These are phyloP conservation scores for Saprolegnia parasitica DNA, from an alignment of 352 stramenopile species.

Conservation along the genomic window DNA sequence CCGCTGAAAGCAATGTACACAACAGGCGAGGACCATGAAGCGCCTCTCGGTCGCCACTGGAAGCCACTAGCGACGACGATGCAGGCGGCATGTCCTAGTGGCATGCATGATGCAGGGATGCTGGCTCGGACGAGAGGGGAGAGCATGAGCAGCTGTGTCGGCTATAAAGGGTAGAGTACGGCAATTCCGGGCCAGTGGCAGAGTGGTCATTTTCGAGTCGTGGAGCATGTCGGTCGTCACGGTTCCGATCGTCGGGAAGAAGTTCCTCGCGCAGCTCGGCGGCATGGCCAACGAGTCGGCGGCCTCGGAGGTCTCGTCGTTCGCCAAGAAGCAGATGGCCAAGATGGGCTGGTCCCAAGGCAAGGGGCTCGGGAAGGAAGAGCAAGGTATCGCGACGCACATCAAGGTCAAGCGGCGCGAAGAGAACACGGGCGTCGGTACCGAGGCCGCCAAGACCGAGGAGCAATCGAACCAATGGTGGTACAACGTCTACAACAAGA, in stretches of 20 bases:
- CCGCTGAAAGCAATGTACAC: no score
- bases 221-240: slow-evolving; percentile 31
- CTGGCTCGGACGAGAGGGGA: no score
- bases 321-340: slow-evolving; percentile 85
- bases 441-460: slow-evolving; percentile 60
- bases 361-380: slow-evolving; percentile 94
- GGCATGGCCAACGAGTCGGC: slow-evolving; percentile 76
- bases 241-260: slow-evolving; percentile 78
- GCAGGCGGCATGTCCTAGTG: no score
- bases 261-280: slow-evolving; percentile 69
- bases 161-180: not conserved
- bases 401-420: slow-evolving; percentile 92
- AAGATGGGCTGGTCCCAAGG: slow-evolving; percentile 96
- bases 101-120: no score
- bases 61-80: no score
- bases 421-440: slow-evolving; percentile 89
- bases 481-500: slow-evolving; percentile 86
- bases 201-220: not conserved
- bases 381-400: slow-evolving; percentile 91
- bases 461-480: slow-evolving; percentile 79
- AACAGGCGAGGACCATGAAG: no score
- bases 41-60: no score
- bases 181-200: not conserved
- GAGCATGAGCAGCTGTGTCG: not conserved
- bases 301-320: slow-evolving; percentile 58